phyloP scores from a whole-genome alignment of 2,329 filamentous ascomycete species.

The Pseudocercospora crystallina region DNA sequence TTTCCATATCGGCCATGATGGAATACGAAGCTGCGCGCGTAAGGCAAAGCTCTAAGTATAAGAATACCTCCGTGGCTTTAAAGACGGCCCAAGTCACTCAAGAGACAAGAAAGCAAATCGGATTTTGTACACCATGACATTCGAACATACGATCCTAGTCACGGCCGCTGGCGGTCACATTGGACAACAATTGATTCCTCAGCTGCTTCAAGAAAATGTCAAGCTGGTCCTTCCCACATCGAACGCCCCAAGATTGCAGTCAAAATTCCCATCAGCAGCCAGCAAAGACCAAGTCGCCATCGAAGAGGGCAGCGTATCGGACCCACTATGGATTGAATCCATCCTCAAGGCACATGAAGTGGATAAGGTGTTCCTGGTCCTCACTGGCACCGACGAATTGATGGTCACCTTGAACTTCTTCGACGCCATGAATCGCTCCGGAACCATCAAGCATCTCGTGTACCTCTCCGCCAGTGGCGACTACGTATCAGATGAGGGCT shows the following conservation, averaged over 20 bases:
- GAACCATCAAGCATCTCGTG: conserved; percentile 17
- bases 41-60: no score
- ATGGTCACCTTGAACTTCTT: conserved; percentile 19
- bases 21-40: no score
- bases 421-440: conserved; percentile 13
- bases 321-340: conserved; percentile 16
- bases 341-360: conserved; percentile 16
- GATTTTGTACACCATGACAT: background rate
- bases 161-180: conserved; percentile 19
- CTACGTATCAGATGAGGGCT: conserved; percentile 8
- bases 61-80: no score
- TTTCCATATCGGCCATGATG: no score
- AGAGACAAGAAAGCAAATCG: no score
- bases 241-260: conserved; percentile 12
- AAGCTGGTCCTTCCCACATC: conserved; percentile 20
- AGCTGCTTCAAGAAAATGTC: conserved; percentile 8
- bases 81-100: no score
- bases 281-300: conserved; percentile 8
- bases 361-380: conserved; percentile 16
- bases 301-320: conserved; percentile 17
- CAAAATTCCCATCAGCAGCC: background rate
- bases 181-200: conserved; percentile 11
- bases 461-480: conserved; percentile 18
- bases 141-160: conserved; percentile 13
- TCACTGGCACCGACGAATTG: conserved; percentile 17